Base-by-base conservation (phyloP, 495 filamentous ascomycete genomes). In the Trichocladium antarcticum region DNA sequence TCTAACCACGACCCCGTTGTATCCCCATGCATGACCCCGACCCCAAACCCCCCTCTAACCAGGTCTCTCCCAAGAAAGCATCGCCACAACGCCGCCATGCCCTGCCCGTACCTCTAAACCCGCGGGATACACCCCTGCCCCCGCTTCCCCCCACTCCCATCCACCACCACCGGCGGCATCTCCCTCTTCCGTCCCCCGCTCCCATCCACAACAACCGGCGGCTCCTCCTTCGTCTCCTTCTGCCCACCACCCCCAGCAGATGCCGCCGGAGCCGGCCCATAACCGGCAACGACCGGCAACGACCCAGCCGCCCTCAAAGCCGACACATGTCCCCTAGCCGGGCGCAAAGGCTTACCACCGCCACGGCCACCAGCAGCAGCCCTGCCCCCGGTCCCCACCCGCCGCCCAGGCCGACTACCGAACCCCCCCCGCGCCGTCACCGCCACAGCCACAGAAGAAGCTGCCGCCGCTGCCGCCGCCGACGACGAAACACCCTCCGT, bases 141-240 rank as follows among this genome's bases (percentile, higher is more conserved):
- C 22, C 24, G 37, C 20, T 14, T 21, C 12, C 37, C 32, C 2
- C 21, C 34, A 28, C 45, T 57, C 20, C 54, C 54, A 44, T 57
- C 42, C 42, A 53, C 54, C n/a, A 56, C 42, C 9, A 52, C 43
- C 24, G 49, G 53, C 45, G 47, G 7, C 37, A 5, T 1, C 11
- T 32, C 28, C 42, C 31, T 49, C 37, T 41, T 44, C 42, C 46
- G 19, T 29, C 42, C 35, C 38, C 37, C 47, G 6, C 42, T 42
- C 32, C 51, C 46, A 12, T 46, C 46, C 37, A 34, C 45, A 29
- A 48, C 31, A 12, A 47, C 45, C 10, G 40, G 41, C 6, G 21
- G 37, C 44, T 37, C 31, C 35, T 47, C 49, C 38, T 42, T 52
- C 34, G 28, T 38, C 19, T 22, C 24, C 24, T 21, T n/a, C 21